These are phyloP conservation scores for Tylopilus sp. DNA, from an alignment of 768 basidiomycete genomes.

Conservation along the genomic window DNA sequence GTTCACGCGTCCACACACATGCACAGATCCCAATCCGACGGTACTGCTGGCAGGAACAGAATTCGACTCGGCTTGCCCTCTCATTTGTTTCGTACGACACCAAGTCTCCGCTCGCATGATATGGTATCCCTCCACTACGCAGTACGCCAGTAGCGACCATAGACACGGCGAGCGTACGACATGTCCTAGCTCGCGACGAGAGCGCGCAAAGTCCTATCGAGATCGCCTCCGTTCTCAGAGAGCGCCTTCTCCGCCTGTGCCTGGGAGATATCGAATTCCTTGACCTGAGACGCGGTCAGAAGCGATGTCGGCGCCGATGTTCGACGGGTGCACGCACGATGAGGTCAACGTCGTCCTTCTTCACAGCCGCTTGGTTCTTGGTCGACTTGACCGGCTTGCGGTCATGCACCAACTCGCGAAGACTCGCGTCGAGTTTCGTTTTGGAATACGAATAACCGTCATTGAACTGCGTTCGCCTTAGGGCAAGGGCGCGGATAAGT, in stretches of 20 bases:
- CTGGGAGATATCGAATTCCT: conserved; percentile 28
- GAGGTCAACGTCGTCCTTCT: conserved; percentile 28
- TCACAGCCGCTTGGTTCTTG: conserved; percentile 22
- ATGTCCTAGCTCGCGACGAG: conserved; percentile 24
- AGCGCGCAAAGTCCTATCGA: conserved; percentile 25
- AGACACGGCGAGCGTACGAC: background rate
- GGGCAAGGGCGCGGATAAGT: conserved; percentile 4
- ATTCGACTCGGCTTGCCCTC: too few relatives aligned
- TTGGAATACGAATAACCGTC: conserved; percentile 46
- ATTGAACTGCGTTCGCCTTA: conserved; percentile 48
- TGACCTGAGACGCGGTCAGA: conserved; percentile 21
- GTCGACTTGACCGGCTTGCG: conserved; percentile 53
- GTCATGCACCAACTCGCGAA: conserved; percentile 49
- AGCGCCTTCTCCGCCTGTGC: conserved; percentile 30
- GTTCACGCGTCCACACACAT: too few relatives aligned
- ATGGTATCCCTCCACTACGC: background rate
- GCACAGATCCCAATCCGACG: too few relatives aligned
- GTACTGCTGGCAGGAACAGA: too few relatives aligned
- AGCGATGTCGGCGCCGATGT: background rate
- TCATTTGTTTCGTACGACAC: too few relatives aligned
- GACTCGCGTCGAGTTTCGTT: conserved; percentile 32
- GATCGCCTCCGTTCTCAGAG: conserved; percentile 29
- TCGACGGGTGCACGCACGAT: conserved; percentile 19
- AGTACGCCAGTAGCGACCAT: background rate
- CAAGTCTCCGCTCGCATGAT: too few relatives aligned